Base-by-base conservation (phyloP, 2,329 filamentous ascomycete species). In the Ophiostoma novo-ulmi region DNA sequence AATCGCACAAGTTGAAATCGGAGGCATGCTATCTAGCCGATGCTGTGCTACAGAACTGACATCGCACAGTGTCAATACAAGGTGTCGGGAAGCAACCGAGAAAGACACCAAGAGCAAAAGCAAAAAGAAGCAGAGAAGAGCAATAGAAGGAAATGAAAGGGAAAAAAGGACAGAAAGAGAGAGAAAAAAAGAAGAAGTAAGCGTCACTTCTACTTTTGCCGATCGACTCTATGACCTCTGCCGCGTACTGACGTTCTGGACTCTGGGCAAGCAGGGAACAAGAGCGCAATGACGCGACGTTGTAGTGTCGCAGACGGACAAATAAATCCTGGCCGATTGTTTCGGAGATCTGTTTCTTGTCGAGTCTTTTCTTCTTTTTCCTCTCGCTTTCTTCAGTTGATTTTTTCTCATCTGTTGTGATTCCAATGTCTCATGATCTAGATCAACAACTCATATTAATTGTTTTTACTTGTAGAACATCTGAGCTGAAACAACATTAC, bases 271-370 rank as follows among this genome's bases (percentile, higher is more conserved):
- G 35, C 63, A 65, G 36, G 36, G 61, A 69, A 55, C 22, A 22
- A 69, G 20, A n/a, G 44, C n/a, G 36, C 67, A 41, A 63, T 71
- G 70, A 71, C 70, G 68, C 70, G 70, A 71, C 68, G 68, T 69
- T 67, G 68, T 63, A 69, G 44, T 61, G 67, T 65, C 38, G 38
- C 67, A 48, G 61, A n/a, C 52, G 31, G n/a, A 48, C 20, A 22
- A 7, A 44, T 7, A 22, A 7, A 44, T 7, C 55, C 65, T 63
- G 36, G 70, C 36, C 38, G 58, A 35, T 65, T 22, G 66, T 71
- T 68, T 71, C 70, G 61, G 36, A 61, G 70, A 69, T 67, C 67
- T 64, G n/a, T 22, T 38, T 39, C 61, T 65, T 48, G 14, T 17
- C 13, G 22, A 58, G 22, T 58, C 26, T 26, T 26, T 11, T 44